phyloP scores from a whole-genome alignment of 441 rosid species.

The Brassica balearica region DNA sequence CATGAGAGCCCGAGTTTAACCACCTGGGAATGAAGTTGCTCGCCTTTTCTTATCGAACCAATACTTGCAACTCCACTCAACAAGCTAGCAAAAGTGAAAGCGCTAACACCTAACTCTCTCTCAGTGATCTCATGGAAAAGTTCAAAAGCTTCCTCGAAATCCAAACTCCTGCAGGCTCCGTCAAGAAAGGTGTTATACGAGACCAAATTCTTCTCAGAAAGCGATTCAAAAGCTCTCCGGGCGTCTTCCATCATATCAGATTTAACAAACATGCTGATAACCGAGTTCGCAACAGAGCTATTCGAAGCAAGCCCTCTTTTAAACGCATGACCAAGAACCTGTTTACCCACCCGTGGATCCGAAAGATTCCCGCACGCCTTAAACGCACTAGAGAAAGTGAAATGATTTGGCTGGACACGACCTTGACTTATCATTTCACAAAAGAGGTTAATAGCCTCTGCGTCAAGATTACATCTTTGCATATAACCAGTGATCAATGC shows the following conservation, averaged over 20 bases:
- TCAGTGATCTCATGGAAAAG: constrained; percentile 51
- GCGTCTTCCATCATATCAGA: constrained; percentile 67
- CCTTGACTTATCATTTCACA: constrained; percentile 57
- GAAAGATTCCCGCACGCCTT: constrained; percentile 67
- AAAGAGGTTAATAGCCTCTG: constrained; percentile 59
- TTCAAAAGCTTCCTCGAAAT: constrained; percentile 52
- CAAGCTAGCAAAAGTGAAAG: constrained; percentile 67
- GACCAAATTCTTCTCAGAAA: constrained; percentile 64
- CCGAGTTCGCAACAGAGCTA: constrained; percentile 65
- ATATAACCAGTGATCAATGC: constrained; percentile 61
- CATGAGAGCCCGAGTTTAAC: constrained; percentile 57
- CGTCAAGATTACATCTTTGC: constrained; percentile 39
- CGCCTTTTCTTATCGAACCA: constrained; percentile 67
- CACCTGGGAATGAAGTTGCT: constrained; percentile 64
- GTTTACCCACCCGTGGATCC: constrained; percentile 52
- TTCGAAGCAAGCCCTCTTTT: constrained; percentile 59
- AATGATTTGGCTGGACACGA: constrained; percentile 57
- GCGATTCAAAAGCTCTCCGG: constrained; percentile 62
- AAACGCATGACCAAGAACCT: constrained; percentile 54
- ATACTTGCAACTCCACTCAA: constrained; percentile 67
- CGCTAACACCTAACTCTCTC: constrained; percentile 49
- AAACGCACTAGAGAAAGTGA: constrained; percentile 60
- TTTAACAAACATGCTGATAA: constrained; percentile 64
- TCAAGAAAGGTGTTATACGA: constrained; percentile 61
- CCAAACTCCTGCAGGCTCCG: constrained; percentile 55